These are phyloP conservation scores for Aegilops longissima DNA, from an alignment of 176 grass and related monocot species.

Conservation along the genomic window DNA sequence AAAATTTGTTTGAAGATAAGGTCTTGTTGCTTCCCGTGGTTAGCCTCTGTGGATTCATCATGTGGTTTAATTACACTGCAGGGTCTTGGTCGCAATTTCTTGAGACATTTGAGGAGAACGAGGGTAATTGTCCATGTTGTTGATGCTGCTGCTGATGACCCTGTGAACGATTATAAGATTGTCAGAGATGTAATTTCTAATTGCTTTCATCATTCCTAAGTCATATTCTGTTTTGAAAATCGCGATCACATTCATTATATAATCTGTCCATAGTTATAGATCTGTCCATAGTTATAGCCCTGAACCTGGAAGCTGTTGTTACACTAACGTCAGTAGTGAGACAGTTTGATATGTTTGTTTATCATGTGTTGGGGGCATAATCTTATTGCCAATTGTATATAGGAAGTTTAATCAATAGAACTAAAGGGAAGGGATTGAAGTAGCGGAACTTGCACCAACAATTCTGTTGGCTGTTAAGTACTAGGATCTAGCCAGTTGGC, in stretches of 20 bases:
- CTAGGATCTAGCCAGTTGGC: background rate
- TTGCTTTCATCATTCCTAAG: constrained; percentile 19
- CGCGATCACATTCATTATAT: constrained; percentile 12
- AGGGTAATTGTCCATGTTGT: constrained; percentile 90
- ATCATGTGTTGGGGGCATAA: background rate
- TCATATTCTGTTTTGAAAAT: background rate
- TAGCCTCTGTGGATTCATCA: constrained; percentile 24
- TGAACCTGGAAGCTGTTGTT: background rate
- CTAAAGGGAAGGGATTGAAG: background rate
- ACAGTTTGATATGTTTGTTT: background rate
- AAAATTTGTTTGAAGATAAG: background rate
- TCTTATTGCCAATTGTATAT: background rate
- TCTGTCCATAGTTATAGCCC: background rate
- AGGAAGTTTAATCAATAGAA: background rate
- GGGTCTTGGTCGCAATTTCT: constrained; percentile 97
- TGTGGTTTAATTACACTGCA: constrained; percentile 34
- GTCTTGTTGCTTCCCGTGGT: background rate
- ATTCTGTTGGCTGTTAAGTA: background rate
- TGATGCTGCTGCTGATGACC: constrained; percentile 82
- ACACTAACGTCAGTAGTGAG: background rate
- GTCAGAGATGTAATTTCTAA: constrained; percentile 83
- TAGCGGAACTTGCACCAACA: background rate
- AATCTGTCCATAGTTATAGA: background rate
- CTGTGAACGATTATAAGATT: constrained; percentile 85
- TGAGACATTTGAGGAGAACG: constrained; percentile 95